Percentiles rank a stretch among this genome's conserved stretches.
Evolutionary conservation across 768 basidiomycete genomes (phyloP).

Genomic region (Suillus bovinus): DNA sequence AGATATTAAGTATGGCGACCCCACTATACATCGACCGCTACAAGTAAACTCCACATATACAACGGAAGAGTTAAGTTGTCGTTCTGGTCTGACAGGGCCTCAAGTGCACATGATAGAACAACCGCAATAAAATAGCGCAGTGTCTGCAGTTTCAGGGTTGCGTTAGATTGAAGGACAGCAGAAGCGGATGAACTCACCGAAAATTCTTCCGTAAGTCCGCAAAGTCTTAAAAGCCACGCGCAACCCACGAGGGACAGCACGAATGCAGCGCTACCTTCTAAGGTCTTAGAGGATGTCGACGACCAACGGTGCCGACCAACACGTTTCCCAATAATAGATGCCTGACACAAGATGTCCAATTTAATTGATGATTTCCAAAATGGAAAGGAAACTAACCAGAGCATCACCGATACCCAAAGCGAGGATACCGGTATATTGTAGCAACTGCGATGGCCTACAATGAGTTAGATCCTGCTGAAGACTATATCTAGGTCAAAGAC

Average conservation of each 20-base stretch:
- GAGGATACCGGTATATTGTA: constrained; percentile 83
- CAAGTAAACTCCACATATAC: constrained; percentile 91
- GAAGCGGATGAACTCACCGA: constrained; percentile 56
- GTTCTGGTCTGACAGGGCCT: constrained; percentile 93
- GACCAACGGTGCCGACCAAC: constrained; percentile 86
- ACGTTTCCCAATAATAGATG: constrained; percentile 89
- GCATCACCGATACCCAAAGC: constrained; percentile 93
- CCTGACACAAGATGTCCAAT: constrained; percentile 45
- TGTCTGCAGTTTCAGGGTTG: constrained; percentile 45
- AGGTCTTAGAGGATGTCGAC: constrained; percentile 77
- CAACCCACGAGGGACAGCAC: constrained; percentile 64
- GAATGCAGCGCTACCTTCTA: constrained; percentile 91
- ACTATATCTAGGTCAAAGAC: constrained; percentile 6
- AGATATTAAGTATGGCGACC: neutral
- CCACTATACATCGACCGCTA: constrained; percentile 47
- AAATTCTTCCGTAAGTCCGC: constrained; percentile 71
- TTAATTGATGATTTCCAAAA: neutral
- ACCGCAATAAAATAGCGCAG: constrained; percentile 65
- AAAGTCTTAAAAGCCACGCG: constrained; percentile 69
- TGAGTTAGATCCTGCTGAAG: constrained; percentile 10
- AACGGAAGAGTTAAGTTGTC: constrained; percentile 97
- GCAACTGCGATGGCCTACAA: constrained; percentile 47
- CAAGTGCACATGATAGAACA: constrained; percentile 69
- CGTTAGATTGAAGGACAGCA: constrained; percentile 20
- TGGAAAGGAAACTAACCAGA: constrained; percentile 51